Evolutionary conservation across 805 yeast genomes (phyloP).

Genomic region (Kluyveromyces siamensis): DNA sequence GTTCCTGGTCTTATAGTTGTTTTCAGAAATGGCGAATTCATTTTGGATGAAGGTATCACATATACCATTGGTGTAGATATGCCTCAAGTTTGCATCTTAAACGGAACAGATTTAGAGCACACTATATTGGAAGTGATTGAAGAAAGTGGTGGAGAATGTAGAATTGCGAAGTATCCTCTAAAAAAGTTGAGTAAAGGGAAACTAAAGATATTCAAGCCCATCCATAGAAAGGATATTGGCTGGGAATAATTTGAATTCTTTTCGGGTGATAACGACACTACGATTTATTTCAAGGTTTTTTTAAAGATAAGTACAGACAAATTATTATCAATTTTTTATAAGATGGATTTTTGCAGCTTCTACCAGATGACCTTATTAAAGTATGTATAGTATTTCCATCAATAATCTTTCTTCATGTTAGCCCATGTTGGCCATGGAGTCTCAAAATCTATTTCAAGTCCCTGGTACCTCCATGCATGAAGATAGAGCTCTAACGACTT

Average conservation of each 20-base stretch:
- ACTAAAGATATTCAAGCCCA: conserved; percentile 68
- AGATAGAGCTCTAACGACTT: conserved; percentile 22
- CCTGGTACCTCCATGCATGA: conserved; percentile 32
- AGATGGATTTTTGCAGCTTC: background rate
- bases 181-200: conserved; percentile 72
- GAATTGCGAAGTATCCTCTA: conserved; percentile 54
- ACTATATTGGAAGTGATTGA: conserved; percentile 63
- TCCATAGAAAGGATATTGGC: conserved; percentile 62
- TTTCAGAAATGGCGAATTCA: conserved; percentile 66
- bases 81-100: conserved; percentile 51
- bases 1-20: conserved; percentile 80
- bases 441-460: conserved; percentile 30
- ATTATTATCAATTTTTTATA: background rate
- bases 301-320: background rate
- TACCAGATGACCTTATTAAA: too few species aligned
- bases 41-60: conserved; percentile 46
- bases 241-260: conserved; percentile 40
- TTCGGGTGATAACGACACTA: background rate
- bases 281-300: background rate
- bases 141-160: conserved; percentile 43
- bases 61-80: conserved; percentile 51
- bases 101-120: conserved; percentile 68
- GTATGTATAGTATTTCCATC: too few species aligned
- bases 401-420: background rate
- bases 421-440: conserved; percentile 44